Evolutionary conservation across 2,329 filamentous ascomycete species (phyloP), one percentile per base, ranked within the genome.

Genomic region (Dactylellina sp.): DNA sequence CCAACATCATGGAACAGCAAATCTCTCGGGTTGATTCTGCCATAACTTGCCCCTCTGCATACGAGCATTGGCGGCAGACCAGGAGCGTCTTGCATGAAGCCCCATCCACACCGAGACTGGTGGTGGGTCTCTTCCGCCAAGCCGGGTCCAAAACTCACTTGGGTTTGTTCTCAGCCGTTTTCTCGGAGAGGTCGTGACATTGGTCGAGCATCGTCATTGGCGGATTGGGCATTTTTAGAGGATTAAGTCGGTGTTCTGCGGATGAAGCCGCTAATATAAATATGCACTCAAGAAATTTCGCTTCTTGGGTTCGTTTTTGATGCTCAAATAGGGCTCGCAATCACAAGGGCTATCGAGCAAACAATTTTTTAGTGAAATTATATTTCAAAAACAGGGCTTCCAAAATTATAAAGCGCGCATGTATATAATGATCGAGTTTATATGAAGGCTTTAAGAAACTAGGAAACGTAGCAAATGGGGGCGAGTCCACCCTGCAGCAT

Each of bases 71-170:
- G 42, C 42, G 56, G n/a, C 60, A n/a, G 49, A 37, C 49, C n/a
- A 50, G 46, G 46, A 50, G 24, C 11, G 22, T 50, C 39, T 61
- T 22, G 53, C 63, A 60, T 60, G 37, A 61, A 47, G 28, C n/a
- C 28, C 22, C 37, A 56, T 53, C 49, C 47, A 70, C 56, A 47
- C 56, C 49, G 50, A 61, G 18, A 47, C 49, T 56, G 53, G 47
- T 49, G 55, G 64, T 60, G 64, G 64, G 64, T 61, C 64, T 55
- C 64, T 55, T 20, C 47, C 64, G 40, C 61, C 28, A 39, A 56
- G 50, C 61, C 40, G 61, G 61, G 50, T 24, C 42, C 61, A 49
- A 64, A 57, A n/a, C 46, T 61, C 59, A 49, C 44, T 53, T 57
- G 61, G 50, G 61, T 49, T 46, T 37, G 18, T 35, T 37, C 55